Base-by-base conservation (phyloP, 1,139 yeast genomes). In the Taiozyma onychis region DNA sequence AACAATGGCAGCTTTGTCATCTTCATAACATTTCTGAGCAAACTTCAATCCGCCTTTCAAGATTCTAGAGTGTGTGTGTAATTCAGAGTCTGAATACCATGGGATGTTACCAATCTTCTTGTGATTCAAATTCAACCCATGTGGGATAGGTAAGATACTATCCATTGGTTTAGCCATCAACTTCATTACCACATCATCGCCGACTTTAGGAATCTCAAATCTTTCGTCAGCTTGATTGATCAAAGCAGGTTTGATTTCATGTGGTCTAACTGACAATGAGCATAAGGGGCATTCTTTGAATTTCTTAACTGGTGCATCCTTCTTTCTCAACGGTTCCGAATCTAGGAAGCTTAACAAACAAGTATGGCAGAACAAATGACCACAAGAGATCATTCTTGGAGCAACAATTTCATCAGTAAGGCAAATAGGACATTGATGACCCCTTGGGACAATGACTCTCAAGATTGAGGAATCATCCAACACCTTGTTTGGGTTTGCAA, bases 341-440 rank as follows among this genome's bases (percentile, higher is more conserved):
- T 81, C 88, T 49, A 89, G 70, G 61, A 88, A 79, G 41, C 91
- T 78, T 48, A 89, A 67, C 41, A 91, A 68, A 65, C 99, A 95
- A 30, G 90, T 82, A 50, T 82, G 76, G 64, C 99, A 95, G 62
- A 93, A 78, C 14, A 90, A 77, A 64, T 95, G 99, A 4, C 99
- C 99, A 70, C 99, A 95, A 18, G 83, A 78, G 34, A 90, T 81
- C 98, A 95, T 95, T 50, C 98, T 73, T 1, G 99, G 98, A 0
- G 98, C 97, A 39, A 87, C 78, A 10, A 93, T 87, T 22, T 83
- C 85, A 49, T 88, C 95, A 34, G 85, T 78, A 18, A 93, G 73
- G 65, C 99, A 95, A 39, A 95, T 93, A 1, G 99, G 98, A 65
- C 99, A 95, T 48, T 83, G 80, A 50, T 84, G 80, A 14, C 90